phyloP scores from a whole-genome alignment of 768 basidiomycete genomes.

The Ramaria rubella region DNA sequence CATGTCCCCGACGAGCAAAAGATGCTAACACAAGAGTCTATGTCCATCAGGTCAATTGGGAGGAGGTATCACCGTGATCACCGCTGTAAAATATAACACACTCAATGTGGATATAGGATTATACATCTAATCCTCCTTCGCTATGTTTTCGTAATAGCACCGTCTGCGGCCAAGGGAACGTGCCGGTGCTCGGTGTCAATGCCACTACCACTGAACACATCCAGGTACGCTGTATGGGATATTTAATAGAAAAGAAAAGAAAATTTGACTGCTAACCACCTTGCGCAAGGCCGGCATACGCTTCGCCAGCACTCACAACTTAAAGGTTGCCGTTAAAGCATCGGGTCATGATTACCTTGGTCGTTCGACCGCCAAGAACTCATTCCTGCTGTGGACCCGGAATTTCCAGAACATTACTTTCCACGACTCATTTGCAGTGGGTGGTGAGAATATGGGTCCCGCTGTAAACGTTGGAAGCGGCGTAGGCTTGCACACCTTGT shows the following conservation, averaged over 20 bases:
- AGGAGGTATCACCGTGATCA: not conserved
- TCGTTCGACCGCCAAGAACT: constrained; percentile 31
- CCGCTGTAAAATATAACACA: not conserved
- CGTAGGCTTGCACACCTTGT: constrained; percentile 41
- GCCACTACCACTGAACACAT: not conserved
- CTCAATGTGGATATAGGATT: not conserved
- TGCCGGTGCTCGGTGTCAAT: constrained; percentile 3
- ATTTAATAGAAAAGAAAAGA: not conserved
- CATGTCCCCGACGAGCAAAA: not conserved
- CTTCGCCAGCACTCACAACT: constrained; percentile 8
- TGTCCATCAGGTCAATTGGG: not conserved
- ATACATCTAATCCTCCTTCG: not conserved
- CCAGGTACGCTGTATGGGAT: not conserved
- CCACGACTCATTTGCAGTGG: constrained; percentile 25
- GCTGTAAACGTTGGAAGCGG: constrained; percentile 33
- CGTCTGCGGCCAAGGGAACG: constrained; percentile 2
- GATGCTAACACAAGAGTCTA: not conserved
- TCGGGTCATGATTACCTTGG: constrained; percentile 33
- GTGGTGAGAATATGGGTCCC: constrained; percentile 21
- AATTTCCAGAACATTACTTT: constrained; percentile 34
- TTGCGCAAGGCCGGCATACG: constrained; percentile 2
- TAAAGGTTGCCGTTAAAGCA: constrained; percentile 8
- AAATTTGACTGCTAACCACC: not conserved
- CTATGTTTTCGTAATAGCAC: constrained; percentile 10
- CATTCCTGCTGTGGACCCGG: constrained; percentile 38